These are phyloP conservation scores for Solanum piurae DNA, from an alignment of 257 asterid species.

Conservation along the genomic window DNA sequence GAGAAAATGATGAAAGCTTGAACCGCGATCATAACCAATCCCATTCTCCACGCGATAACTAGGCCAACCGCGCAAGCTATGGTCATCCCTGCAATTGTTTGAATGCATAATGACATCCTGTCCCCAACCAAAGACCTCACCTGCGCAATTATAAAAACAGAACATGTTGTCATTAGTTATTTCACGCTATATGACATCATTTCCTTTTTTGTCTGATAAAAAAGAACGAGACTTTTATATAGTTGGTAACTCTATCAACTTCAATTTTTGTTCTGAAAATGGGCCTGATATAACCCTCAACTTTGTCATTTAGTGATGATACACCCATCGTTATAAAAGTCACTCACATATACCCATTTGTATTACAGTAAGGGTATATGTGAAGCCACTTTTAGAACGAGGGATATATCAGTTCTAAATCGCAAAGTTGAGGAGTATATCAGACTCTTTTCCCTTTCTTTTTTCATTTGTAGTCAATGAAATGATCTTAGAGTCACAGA, in stretches of 20 bases:
- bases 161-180: neutral
- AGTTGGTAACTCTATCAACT: neutral
- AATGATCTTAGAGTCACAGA: neutral
- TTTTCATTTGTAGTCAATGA: neutral
- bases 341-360: neutral
- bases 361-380: too few relatives aligned
- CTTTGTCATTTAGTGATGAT: neutral
- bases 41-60: slow-evolving; percentile 55
- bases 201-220: neutral
- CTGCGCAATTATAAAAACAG: slow-evolving; percentile 11
- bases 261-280: neutral
- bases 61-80: slow-evolving; percentile 67
- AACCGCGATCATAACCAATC: slow-evolving; percentile 62
- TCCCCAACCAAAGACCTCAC: slow-evolving; percentile 89
- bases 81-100: slow-evolving; percentile 52
- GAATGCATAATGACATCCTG: slow-evolving; percentile 61
- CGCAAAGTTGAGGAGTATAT: neutral
- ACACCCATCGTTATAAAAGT: neutral
- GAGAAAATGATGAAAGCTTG: slow-evolving; percentile 61
- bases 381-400: neutral
- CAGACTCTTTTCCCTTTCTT: neutral
- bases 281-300: neutral
- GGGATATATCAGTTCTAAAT: neutral
- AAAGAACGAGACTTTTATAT: too few relatives aligned
- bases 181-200: neutral